Conservation (phyloP, 1,284 basidiomycete genomes). For the Ceratobasidium papillatum region DNA sequence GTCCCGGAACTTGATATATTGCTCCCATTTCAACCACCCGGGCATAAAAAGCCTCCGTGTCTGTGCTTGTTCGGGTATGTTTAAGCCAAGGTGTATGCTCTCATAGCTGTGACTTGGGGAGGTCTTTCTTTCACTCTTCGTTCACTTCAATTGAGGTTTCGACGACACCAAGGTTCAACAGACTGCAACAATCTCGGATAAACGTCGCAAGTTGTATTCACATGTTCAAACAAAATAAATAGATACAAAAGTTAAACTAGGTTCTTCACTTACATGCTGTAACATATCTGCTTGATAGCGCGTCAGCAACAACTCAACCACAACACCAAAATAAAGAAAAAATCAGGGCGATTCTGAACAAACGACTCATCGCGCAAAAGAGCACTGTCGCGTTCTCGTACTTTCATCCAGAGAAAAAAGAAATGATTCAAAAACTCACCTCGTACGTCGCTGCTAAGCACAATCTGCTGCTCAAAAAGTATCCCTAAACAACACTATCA, state of each 20-base stretch:
- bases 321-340: neutral
- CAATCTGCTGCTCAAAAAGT: neutral
- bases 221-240: neutral
- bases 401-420: neutral
- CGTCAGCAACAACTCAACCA: neutral
- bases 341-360: slow-evolving; percentile 40
- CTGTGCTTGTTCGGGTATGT: neutral
- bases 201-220: neutral
- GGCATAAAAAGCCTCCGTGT: neutral
- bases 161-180: neutral
- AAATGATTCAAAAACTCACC: neutral
- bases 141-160: too few relatives aligned
- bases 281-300: neutral
- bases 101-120: too few relatives aligned
- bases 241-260: neutral
- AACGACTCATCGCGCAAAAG: slow-evolving; percentile 7
- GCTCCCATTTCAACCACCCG: neutral
- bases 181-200: neutral
- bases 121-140: neutral
- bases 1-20: neutral
- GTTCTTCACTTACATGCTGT: neutral
- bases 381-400: slow-evolving; percentile 9
- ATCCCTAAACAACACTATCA: neutral
- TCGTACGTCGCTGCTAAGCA: neutral
- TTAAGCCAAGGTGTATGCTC: too few relatives aligned